phyloP scores from a whole-genome alignment of 176 grass and related monocot species.

The Rhynchospora tenuis region DNA sequence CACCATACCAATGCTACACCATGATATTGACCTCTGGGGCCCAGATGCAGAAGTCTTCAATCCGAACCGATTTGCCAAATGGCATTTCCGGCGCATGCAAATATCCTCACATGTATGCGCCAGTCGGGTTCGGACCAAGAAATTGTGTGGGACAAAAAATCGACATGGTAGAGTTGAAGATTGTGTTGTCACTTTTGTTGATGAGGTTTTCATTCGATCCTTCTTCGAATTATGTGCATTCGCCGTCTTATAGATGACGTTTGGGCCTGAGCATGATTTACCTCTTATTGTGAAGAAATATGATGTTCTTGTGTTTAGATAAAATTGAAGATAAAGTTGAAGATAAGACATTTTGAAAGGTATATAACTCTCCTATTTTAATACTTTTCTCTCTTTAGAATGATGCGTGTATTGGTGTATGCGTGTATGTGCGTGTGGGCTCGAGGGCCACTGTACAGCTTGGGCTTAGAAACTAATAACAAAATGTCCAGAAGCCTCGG shows the following conservation, averaged over 20 bases:
- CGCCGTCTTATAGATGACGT: constrained; percentile 42
- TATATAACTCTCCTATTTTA: no score
- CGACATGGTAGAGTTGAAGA: constrained; percentile 72
- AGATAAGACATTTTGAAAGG: background rate
- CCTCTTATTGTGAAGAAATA: constrained; percentile 6
- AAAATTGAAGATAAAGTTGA: background rate
- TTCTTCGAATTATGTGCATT: constrained; percentile 44
- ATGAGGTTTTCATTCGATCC: constrained; percentile 38
- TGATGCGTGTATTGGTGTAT: no score
- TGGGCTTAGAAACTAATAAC: no score
- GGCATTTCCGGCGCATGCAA: constrained; percentile 50
- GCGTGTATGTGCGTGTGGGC: no score
- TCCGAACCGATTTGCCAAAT: constrained; percentile 39
- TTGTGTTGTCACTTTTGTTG: constrained; percentile 45
- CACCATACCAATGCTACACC: constrained; percentile 35
- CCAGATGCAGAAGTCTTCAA: constrained; percentile 44
- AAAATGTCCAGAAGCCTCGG: no score
- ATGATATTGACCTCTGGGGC: constrained; percentile 37
- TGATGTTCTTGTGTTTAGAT: background rate
- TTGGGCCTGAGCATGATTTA: constrained; percentile 42
- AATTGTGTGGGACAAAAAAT: constrained; percentile 73
- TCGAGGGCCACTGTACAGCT: no score
- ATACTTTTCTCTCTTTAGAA: no score
- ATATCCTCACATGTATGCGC: constrained; percentile 50
- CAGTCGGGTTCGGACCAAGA: constrained; percentile 50